These are phyloP conservation scores for Hymenoscyphus albidus DNA, from an alignment of 2,329 filamentous ascomycete species.

Conservation along the genomic window DNA sequence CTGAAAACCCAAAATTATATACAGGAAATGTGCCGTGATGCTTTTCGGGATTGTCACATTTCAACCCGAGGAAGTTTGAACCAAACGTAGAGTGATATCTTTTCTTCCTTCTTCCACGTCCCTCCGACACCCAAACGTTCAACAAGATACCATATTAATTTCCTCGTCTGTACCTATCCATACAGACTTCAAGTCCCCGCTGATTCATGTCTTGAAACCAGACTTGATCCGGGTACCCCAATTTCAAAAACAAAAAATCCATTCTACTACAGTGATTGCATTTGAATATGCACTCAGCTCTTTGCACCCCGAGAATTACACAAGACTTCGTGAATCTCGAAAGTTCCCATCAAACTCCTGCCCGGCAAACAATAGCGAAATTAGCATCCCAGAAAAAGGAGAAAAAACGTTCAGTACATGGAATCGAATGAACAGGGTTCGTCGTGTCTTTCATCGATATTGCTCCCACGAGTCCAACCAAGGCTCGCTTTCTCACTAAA, in stretches of 20 bases:
- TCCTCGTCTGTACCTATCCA: conserved; percentile 24
- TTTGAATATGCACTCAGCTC: conserved; percentile 17
- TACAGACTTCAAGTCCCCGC: conserved; percentile 16
- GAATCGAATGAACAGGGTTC: conserved; percentile 22
- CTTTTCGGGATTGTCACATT: conserved; percentile 11
- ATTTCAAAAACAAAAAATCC: conserved; percentile 20
- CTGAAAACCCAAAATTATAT: conserved; percentile 19
- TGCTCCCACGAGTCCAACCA: conserved; percentile 18
- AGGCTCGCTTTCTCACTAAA: conserved; percentile 26
- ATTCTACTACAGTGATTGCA: conserved; percentile 31
- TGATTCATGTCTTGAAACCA: conserved; percentile 4
- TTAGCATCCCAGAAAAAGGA: conserved; percentile 4
- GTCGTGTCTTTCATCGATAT: conserved; percentile 22
- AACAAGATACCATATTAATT: conserved; percentile 26
- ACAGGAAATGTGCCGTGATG: conserved; percentile 20
- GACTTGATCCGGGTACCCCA: conserved; percentile 9
- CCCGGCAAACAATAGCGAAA: conserved; percentile 16
- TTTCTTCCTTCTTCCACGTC: conserved; percentile 4
- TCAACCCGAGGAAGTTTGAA: conserved; percentile 8
- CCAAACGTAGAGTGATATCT: conserved; percentile 9
- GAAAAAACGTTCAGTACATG: conserved; percentile 23
- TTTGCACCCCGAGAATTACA: conserved; percentile 14
- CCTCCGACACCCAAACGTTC: conserved; percentile 11
- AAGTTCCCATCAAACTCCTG: conserved; percentile 24
- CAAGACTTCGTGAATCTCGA: conserved; percentile 14